Evolutionary conservation across 2,329 filamentous ascomycete genomes (phyloP), one percentile per base, ranked within the genome.

Genomic region (Fusarium sarcochroum): DNA sequence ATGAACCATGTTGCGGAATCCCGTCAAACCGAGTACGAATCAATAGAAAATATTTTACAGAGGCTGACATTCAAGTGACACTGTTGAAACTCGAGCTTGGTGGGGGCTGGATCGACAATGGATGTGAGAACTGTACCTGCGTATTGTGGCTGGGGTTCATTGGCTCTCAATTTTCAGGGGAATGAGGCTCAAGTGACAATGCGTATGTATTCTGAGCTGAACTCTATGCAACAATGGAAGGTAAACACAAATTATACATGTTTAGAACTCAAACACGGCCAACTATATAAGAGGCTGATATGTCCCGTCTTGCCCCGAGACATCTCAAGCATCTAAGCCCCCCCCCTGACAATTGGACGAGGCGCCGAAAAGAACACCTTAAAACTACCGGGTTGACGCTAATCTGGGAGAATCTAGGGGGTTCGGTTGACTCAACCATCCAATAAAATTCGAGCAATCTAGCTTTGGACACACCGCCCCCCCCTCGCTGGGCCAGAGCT

Each of bases 101-200:
- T 54, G 66, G 66, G 66, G 66, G 56, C 46, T 65, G 45, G 65
- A 69, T 69, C 57, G 61, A 69, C 63, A 66, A 18, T 20, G 30
- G 32, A 21, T 41, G 34, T 53, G 56, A 35, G 30, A 30, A 49
- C 61, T 55, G 66, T 69, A 69, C 66, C 66, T 69, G 66, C 66
- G 66, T 69, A 51, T 67, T 49, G 61, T 50, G 66, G 61, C 51
- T 54, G 57, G 40, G 21, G 42, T 50, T 41, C 25, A 57, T 49
- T 63, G 41, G 51, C 25, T 37, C n/a, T 21, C 46, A 25, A n/a
- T 51, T 23, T 30, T 34, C 35, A 41, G 23, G 40, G 25, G 41
- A 21, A 46, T 25, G 37, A 17, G n/a, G 37, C 30, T 66, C n/a
- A 27, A 62, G 21, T 27, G 20, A 45, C n/a, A 37, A 30, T 30